Percentiles rank a stretch among this genome's conserved stretches.
These are phyloP conservation scores for Alternaria solani DNA, from an alignment of 2,329 filamentous ascomycete species.

Conservation along the genomic window DNA sequence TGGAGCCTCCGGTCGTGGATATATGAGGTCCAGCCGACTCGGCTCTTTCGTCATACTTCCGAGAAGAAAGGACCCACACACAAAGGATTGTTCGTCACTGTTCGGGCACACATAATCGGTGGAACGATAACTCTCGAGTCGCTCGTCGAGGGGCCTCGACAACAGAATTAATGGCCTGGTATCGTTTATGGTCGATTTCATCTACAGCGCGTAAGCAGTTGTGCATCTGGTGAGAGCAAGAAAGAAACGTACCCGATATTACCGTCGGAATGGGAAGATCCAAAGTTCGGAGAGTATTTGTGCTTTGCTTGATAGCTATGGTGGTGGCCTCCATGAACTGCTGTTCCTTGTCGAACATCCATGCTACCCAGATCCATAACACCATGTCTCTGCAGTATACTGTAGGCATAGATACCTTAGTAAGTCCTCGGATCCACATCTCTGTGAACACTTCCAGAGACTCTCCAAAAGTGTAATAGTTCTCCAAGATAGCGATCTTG, in stretches of 20 bases:
- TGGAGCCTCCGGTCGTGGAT: background rate
- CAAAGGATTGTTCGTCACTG: background rate
- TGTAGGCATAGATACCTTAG: too few relatives aligned
- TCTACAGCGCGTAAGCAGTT: background rate
- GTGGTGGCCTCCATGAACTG: background rate
- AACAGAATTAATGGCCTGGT: background rate
- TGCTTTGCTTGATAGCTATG: background rate
- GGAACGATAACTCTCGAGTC: background rate
- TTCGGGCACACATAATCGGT: background rate
- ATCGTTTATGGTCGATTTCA: background rate
- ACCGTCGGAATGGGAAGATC: background rate
- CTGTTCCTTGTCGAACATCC: background rate
- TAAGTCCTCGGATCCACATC: too few relatives aligned
- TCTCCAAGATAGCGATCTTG: too few relatives aligned
- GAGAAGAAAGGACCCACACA: background rate
- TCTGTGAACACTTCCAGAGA: too few relatives aligned
- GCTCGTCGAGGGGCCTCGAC: background rate
- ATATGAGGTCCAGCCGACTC: background rate
- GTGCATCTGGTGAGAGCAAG: too few relatives aligned
- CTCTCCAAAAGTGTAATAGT: too few relatives aligned
- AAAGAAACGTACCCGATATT: background rate
- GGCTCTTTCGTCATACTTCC: background rate
- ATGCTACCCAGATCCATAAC: constrained; percentile 1
- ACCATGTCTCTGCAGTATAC: too few relatives aligned
- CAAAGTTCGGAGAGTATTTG: background rate